Evolutionary conservation across 306 rosid species (phyloP).

Genomic region (Cicer judaicum): DNA sequence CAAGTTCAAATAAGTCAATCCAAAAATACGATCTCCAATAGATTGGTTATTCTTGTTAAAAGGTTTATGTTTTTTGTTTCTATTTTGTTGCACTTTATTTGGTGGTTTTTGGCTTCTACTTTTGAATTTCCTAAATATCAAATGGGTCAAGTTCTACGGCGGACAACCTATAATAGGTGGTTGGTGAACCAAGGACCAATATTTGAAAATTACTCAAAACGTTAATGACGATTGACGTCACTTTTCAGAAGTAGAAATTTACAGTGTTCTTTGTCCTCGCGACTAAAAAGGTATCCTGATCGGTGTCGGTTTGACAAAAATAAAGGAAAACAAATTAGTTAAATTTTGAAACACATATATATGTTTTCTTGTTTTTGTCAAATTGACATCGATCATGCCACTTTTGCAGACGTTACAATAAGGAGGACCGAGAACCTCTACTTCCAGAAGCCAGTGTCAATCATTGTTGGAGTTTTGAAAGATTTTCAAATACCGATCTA

Average conservation of each 20-base stretch:
- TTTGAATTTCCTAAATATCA: not conserved
- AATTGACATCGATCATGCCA: too few species aligned
- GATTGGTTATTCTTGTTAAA: not conserved
- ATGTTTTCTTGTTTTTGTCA: too few species aligned
- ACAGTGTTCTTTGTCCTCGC: not conserved
- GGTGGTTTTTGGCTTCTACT: not conserved
- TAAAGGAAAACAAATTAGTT: not conserved
- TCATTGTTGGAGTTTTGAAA: not conserved
- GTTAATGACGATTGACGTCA: not conserved
- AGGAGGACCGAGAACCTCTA: not conserved
- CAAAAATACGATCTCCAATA: slow-evolving; percentile 1
- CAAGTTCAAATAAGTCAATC: too few species aligned
- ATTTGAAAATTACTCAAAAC: not conserved
- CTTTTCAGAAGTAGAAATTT: not conserved
- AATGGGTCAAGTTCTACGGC: not conserved
- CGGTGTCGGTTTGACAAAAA: not conserved
- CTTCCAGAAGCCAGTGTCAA: not conserved
- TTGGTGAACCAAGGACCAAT: not conserved
- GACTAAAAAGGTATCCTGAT: not conserved
- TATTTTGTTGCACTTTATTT: too few species aligned
- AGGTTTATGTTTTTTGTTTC: not conserved
- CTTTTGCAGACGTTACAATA: too few species aligned
- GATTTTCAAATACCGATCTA: not conserved
- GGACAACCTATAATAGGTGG: not conserved
- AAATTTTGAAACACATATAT: too few species aligned